Percentiles rank a stretch among this genome's conserved stretches.
phyloP scores from a whole-genome alignment of 768 basidiomycete species.

The Suillus brevipes region DNA sequence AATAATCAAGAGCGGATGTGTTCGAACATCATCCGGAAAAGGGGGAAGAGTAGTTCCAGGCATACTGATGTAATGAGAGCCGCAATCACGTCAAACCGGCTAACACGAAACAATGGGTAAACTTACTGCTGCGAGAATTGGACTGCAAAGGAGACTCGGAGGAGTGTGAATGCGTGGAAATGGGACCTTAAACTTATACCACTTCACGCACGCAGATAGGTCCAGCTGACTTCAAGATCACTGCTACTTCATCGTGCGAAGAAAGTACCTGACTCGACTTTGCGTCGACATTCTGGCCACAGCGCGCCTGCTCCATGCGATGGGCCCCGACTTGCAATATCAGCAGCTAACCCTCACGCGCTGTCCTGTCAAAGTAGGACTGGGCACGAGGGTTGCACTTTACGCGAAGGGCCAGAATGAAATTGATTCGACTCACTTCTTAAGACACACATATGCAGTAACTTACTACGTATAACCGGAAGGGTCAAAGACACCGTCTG shows the following conservation, averaged over 20 bases:
- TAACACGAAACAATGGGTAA: not conserved
- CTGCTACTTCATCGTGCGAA: not conserved
- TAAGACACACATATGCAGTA: not conserved
- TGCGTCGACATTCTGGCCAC: not conserved
- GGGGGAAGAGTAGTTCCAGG: conserved; percentile 35
- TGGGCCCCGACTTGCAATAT: not conserved
- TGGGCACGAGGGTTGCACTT: not conserved
- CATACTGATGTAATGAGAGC: conserved; percentile 25
- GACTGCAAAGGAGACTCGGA: not conserved
- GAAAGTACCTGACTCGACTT: not conserved
- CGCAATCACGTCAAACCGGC: not conserved
- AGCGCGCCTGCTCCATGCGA: not conserved
- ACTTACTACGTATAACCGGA: not conserved
- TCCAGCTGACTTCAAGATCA: not conserved
- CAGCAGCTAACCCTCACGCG: not conserved
- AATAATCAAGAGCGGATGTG: conserved; percentile 47
- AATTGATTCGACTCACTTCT: not conserved
- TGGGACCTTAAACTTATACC: not conserved
- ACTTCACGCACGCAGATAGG: not conserved
- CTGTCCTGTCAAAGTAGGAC: not conserved
- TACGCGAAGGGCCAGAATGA: not conserved
- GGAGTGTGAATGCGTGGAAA: not conserved
- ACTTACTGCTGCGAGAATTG: not conserved
- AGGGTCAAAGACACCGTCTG: not conserved
- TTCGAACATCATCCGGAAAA: conserved; percentile 45